These are phyloP conservation scores for Talaromyces stipitatus DNA, from an alignment of 495 filamentous ascomycete genomes.

Conservation along the genomic window DNA sequence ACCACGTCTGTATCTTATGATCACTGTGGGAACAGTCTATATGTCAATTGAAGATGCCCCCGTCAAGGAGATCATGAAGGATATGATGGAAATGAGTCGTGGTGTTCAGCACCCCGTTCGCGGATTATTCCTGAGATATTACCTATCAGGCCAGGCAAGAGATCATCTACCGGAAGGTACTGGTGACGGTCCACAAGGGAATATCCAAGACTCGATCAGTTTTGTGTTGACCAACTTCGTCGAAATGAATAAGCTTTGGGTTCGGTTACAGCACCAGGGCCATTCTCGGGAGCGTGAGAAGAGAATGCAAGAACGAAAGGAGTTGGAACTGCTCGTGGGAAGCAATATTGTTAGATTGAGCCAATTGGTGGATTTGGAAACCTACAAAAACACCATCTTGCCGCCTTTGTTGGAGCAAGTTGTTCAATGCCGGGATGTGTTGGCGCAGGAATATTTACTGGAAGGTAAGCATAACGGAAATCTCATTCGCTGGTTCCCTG, in stretches of 20 bases:
- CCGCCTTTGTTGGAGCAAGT: slow-evolving; percentile 90
- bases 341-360: slow-evolving; percentile 93
- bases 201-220: slow-evolving; percentile 93
- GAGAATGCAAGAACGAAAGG: slow-evolving; percentile 87
- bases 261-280: slow-evolving; percentile 92
- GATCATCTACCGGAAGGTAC: slow-evolving; percentile 76
- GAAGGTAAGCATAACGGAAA: slow-evolving; percentile 49
- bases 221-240: slow-evolving; percentile 98
- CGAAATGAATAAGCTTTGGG: slow-evolving; percentile 99
- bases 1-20: slow-evolving; percentile 94
- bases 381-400: slow-evolving; percentile 86
- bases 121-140: slow-evolving; percentile 91
- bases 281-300: slow-evolving; percentile 91
- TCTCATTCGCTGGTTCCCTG: not conserved
- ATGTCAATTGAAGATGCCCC: slow-evolving; percentile 98
- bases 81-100: slow-evolving; percentile 99
- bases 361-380: slow-evolving; percentile 88
- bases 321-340: slow-evolving; percentile 89
- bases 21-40: slow-evolving; percentile 96
- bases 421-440: slow-evolving; percentile 92
- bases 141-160: slow-evolving; percentile 85
- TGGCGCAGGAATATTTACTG: slow-evolving; percentile 94
- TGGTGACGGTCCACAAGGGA: slow-evolving; percentile 88
- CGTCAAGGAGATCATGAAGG: slow-evolving; percentile 99
- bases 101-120: slow-evolving; percentile 95